phyloP scores from a whole-genome alignment of 257 asterid species.

The Jasminum sambac region DNA sequence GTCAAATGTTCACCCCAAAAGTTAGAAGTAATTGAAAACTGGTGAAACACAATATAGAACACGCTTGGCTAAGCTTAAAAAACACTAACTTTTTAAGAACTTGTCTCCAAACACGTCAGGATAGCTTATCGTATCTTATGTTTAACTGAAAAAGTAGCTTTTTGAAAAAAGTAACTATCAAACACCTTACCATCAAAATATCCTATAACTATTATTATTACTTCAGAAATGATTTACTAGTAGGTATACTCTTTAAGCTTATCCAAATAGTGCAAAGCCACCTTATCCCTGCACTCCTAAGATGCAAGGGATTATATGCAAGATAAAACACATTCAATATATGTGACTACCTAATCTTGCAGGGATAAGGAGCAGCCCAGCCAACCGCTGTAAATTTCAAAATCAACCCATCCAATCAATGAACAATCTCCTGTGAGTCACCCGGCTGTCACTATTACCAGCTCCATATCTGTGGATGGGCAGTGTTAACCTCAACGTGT shows the following conservation, averaged over 20 bases:
- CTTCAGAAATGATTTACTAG: not conserved
- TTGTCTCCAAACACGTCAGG: not conserved
- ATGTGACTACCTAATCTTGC: conserved; percentile 96
- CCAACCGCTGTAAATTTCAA: conserved; percentile 56
- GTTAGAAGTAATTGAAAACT: conserved; percentile 6
- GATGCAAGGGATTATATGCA: conserved; percentile 54
- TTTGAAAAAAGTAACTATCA: not conserved
- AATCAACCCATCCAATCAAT: conserved; percentile 41
- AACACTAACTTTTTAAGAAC: not conserved
- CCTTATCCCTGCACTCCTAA: conserved; percentile 96
- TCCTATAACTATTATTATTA: not conserved
- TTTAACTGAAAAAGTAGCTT: not conserved
- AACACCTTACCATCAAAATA: not conserved
- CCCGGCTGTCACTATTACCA: conserved; percentile 86
- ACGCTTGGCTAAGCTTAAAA: not conserved
- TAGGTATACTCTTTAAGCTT: not conserved
- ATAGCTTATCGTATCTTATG: no score
- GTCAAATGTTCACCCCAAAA: not conserved
- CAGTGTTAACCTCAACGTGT: conserved; percentile 52
- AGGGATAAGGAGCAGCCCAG: conserved; percentile 96
- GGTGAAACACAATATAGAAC: not conserved
- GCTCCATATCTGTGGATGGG: conserved; percentile 95
- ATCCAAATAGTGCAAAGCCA: conserved; percentile 33
- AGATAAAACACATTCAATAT: conserved; percentile 65
- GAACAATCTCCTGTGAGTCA: conserved; percentile 60